Base-by-base conservation (phyloP, 352 stramenopile species). In the Hyaloperonospora arabidopsidis region DNA sequence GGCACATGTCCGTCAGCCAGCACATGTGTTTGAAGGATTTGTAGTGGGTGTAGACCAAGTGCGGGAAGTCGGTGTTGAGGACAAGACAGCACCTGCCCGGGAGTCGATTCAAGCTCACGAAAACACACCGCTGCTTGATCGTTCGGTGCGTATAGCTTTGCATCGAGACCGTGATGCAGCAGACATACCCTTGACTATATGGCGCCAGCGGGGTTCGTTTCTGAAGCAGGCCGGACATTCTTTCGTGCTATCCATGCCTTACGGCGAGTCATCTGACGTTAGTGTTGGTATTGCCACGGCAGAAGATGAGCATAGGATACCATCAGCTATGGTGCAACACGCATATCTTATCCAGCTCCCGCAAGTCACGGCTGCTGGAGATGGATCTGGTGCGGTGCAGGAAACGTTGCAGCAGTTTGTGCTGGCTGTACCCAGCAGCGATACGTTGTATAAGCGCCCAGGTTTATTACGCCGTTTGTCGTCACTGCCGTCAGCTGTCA, bases 31-130 rank as follows among this genome's bases (percentile, higher is more conserved):
- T 63, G 76, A 89, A 63, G 83, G 83, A 7, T 93, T 87, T 49
- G 70, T 89, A n/a, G 80, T 93, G 0, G 83, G 79, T 34, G 78
- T 93, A 39, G 86, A 88, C 35, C 78, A 88, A 39, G 57, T 89
- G 0, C 66, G 87, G 45, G 70, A 86, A 57, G 61, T 68, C 23
- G 54, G 66, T 23, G 32, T 44, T 44, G 39, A 17, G n/a, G 43
- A 5, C 12, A 45, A 2, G 0, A 44, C 44, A 17, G 15, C 52
- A 17, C 23, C 40, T 13, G 22, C 55, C 34, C 45, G 49, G n/a
- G 49, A 49, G 4, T 57, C 58, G 1, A 49, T 77, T 5, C 59
- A 76, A 32, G 60, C 68, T 14, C 65, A 41, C 15, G 78, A 89
- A 56, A 60, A 59, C 19, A 89, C 79, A 17, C 81, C 79, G 14